phyloP scores from a whole-genome alignment of 2,329 filamentous ascomycete genomes.

The Calonectria pseudoturangicola region DNA sequence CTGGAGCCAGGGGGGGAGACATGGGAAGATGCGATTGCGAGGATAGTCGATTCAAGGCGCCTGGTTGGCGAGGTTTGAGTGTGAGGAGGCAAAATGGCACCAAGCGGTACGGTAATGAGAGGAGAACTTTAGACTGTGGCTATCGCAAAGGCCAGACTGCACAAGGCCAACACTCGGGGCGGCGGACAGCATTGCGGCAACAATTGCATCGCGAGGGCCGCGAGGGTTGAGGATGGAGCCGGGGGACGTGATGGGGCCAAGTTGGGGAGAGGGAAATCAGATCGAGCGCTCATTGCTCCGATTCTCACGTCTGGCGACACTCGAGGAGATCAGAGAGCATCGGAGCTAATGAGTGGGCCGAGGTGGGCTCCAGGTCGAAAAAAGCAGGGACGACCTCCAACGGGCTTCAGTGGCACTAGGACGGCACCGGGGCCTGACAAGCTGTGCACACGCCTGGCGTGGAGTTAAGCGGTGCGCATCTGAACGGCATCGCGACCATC shows the following conservation, averaged over 20 bases:
- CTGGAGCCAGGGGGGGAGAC: neutral
- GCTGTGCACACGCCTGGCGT: conserved; percentile 5
- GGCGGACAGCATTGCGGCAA: conserved; percentile 8
- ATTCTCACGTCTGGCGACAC: conserved; percentile 56
- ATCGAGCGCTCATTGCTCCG: conserved; percentile 60
- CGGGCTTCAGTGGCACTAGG: conserved; percentile 42
- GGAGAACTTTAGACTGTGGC: conserved; percentile 1
- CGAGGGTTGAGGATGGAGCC: conserved; percentile 37
- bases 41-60: neutral
- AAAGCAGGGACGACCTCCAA: conserved; percentile 54
- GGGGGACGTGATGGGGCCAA: conserved; percentile 36
- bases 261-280: conserved; percentile 51
- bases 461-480: neutral
- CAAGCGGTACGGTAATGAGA: neutral
- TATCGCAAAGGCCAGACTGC: neutral
- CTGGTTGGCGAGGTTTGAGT: neutral
- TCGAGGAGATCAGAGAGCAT: conserved; percentile 56
- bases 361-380: neutral
- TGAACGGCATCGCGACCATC: conserved; percentile 1
- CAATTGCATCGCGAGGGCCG: conserved; percentile 28
- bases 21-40: conserved; percentile 12
- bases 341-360: conserved; percentile 45
- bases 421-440: neutral
- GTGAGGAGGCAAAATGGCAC: neutral
- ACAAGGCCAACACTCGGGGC: neutral